Base-by-base conservation (phyloP, 148 eudicot species). In the Rhododendron griersonianum region DNA sequence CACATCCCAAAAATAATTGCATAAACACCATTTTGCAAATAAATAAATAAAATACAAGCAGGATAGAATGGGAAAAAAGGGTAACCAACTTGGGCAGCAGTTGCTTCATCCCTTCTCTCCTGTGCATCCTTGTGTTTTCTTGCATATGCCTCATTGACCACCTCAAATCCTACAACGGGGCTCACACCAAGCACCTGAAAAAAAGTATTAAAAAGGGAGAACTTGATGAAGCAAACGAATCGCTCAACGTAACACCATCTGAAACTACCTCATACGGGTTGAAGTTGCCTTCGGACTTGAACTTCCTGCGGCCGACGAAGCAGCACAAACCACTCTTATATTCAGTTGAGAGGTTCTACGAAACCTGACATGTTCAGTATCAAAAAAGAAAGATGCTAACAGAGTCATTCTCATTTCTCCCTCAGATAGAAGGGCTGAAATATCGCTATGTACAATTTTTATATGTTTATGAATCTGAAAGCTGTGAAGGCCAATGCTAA, bases 121-220 rank as follows among this genome's bases (percentile, higher is more conserved):
- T 95, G 96, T 81, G 99, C 99, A 85, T 96, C 98, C 91, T 92
- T 96, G 65, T 88, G 94, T 84, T 91, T 95, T 88, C 90, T 95
- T 18, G 89, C 82, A 86, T 96, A 96, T 14, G 94, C 93, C n/a
- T 91, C 86, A 91, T 94, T 96, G 63, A 96, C 87, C 91, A 81
- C 92, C 86, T 95, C 99, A 91, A 92, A 96, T 48, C 98, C 98
- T 90, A 90, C 94, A 87, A 95, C 86, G 50, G 99, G 94, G 51
- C 89, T 96, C 86, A 95, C 99, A 78, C 98, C 99, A 35, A 96
- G 95, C 78, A 94, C 94, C 99, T 95, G 83, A 1, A 83, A 35
- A 35, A 39, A 33, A 37, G 33, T 7, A 85, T 76, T 78, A 25
- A 11, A 28, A 28, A 45, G 73, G 35, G 15, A 80, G 48, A 55